Evolutionary conservation across 768 basidiomycete species (phyloP), one percentile per base, ranked within the genome.

Genomic region (Crepidotus variabilis): DNA sequence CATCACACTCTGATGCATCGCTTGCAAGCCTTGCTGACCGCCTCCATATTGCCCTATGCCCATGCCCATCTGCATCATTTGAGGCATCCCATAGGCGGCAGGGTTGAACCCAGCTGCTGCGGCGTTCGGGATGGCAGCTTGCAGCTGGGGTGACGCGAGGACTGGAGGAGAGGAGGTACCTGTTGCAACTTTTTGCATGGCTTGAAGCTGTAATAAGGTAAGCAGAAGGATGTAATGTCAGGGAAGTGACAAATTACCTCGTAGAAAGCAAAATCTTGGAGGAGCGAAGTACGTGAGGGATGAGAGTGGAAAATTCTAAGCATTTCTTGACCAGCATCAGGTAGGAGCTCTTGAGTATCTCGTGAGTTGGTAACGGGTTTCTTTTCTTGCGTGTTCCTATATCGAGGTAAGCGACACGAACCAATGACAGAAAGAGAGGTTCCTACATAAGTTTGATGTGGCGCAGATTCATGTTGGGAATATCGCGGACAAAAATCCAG

Each of bases 311-410:
- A 96, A 65, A 98, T 98, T 49, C 90, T 83, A 35, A 99, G 80
- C 86, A 98, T 96, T 70, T 98, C 96, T 69, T 92, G 88, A 0
- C 97, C 97, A 18, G 94, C 95, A 63, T 98, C 96, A 23, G 94
- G 92, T 47, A 95, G 83, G 13, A 98, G 79, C 67, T 98, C 97
- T 69, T 98, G 97, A 2, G 97, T 98, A 69, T 99, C 97, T 59
- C 97, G 85, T 7, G 94, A 97, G 65, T 97, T 97, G 1, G 97
- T 99, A 55, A 99, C 96, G 1, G 97, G 96, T 72, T 98, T 99
- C 65, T 93, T 87, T 71, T 99, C 97, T 66, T 92, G 93, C 5
- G 96, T 98, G 72, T 99, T 98, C 69, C 92, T 95, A 56, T 24
- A 57, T 47, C 39, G 34, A 55, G 47, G 39, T 70, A 65, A 64